Conservation (phyloP, 768 basidiomycete species). For the Termitomyces sp. region DNA sequence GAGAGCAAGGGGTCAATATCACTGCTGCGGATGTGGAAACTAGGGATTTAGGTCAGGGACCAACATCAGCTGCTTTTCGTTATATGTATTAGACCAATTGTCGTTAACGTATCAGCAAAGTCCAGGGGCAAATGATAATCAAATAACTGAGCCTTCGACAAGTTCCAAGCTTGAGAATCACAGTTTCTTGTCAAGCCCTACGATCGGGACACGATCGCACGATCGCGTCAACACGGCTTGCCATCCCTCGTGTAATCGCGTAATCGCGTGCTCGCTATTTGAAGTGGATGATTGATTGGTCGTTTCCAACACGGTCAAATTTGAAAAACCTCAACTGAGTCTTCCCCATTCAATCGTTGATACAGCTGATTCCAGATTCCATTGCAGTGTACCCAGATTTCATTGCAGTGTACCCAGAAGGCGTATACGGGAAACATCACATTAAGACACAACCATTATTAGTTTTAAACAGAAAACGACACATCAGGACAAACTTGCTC, state of each 20-base stretch:
- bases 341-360: too few relatives aligned
- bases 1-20: slow-evolving; percentile 31
- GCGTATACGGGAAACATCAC: background rate
- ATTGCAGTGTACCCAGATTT: too few relatives aligned
- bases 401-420: background rate
- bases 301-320: too few relatives aligned
- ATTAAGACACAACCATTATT: background rate
- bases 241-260: too few relatives aligned
- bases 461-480: background rate
- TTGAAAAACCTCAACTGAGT: too few relatives aligned
- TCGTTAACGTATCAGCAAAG: background rate
- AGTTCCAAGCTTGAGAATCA: background rate
- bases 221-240: too few relatives aligned
- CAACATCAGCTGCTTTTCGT: slow-evolving; percentile 34
- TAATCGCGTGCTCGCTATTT: too few relatives aligned
- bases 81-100: slow-evolving; percentile 37
- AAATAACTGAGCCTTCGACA: too few relatives aligned
- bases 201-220: too few relatives aligned
- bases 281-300: too few relatives aligned
- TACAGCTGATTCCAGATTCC: too few relatives aligned
- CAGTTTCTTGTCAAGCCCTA: background rate
- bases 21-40: slow-evolving; percentile 41
- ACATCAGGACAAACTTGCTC: background rate
- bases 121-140: background rate
- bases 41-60: slow-evolving; percentile 35